Base-by-base conservation (phyloP, 805 yeast genomes). In the Lipomyces japonicus region DNA sequence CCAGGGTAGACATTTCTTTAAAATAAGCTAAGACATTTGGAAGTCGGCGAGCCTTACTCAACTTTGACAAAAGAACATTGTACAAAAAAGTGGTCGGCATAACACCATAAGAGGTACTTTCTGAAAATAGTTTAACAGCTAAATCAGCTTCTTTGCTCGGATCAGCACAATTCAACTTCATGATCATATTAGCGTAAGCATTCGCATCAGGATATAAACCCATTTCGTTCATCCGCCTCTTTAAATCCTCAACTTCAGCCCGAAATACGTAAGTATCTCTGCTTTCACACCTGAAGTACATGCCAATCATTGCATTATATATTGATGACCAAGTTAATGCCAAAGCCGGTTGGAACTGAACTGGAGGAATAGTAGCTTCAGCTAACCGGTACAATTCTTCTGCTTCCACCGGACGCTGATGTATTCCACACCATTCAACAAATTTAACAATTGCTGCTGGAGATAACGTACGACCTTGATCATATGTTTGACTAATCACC, bases 11-110 rank as follows among this genome's bases (percentile, higher is more conserved):
- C 72, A 69, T 70, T 43, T 66, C 68, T 14, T 56, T 43, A 46
- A 63, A 69, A 31, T 63, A 50, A 12, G 40, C 37, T 49, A 62
- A 37, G 21, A 71, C 71, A 28, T 67, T 70, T 22, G 57, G 59
- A 30, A 63, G 51, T 24, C 68, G 61, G 10, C 73, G 59, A 12
- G 72, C 71, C 48, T 66, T 67, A 34, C 71, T 63, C 38, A 69
- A 55, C 55, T 68, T 66, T 12, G 70, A 60, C 25, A 69, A 53
- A 25, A 64, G 55, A 18, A 65, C 69, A 52, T 69, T 69, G 53
- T 65, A 70, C 23, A 69, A 52, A 39, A 58, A 65, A 2, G 71
- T 64, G 46, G 63, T 61, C n/a, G 68, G 65, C 30, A 18, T 31
- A 3, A 68, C 65, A 18, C 63, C 61, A 31, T 45, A 41, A 2